A percentile compares a stretch with the other conserved stretches of the same genome.
These are phyloP conservation scores for Saitoella complicata DNA, from an alignment of 805 yeast genomes.

Conservation along the genomic window DNA sequence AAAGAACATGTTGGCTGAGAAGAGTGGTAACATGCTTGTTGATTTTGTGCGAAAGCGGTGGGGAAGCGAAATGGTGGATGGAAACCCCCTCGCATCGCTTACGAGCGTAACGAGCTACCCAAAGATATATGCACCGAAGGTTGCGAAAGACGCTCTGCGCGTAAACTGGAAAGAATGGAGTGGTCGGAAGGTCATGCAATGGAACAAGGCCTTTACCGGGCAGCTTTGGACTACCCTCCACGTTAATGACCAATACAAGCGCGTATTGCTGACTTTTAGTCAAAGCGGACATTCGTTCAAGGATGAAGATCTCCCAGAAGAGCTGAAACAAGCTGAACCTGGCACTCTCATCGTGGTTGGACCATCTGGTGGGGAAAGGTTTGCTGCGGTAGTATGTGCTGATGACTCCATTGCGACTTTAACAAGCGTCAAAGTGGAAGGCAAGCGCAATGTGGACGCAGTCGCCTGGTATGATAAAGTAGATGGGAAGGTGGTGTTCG, in stretches of 20 bases:
- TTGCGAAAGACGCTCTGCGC: slow-evolving; percentile 1
- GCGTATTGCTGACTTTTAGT: background rate
- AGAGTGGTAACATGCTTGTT: slow-evolving; percentile 46
- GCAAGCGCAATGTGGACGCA: too few relatives aligned
- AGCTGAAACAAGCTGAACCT: background rate
- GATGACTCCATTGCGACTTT: too few relatives aligned
- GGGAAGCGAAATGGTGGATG: background rate
- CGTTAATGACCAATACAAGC: background rate
- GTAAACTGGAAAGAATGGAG: slow-evolving; percentile 4
- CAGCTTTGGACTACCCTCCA: slow-evolving; percentile 8
- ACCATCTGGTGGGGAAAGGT: too few relatives aligned
- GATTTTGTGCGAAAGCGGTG: slow-evolving; percentile 25
- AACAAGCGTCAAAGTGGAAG: too few relatives aligned
- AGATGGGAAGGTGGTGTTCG: too few relatives aligned
- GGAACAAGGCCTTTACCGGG: slow-evolving; percentile 10
- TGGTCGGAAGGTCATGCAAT: slow-evolving; percentile 5
- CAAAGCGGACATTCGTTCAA: background rate
- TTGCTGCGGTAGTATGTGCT: too few relatives aligned
- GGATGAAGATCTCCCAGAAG: background rate
- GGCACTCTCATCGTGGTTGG: too few relatives aligned
- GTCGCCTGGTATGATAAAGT: too few relatives aligned
- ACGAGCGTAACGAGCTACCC: background rate
- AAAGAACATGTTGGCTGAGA: slow-evolving; percentile 33
- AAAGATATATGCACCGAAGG: slow-evolving; percentile 8
- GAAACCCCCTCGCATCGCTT: background rate